phyloP scores from a whole-genome alignment of 805 yeast species.

The Starmerella bombi region DNA sequence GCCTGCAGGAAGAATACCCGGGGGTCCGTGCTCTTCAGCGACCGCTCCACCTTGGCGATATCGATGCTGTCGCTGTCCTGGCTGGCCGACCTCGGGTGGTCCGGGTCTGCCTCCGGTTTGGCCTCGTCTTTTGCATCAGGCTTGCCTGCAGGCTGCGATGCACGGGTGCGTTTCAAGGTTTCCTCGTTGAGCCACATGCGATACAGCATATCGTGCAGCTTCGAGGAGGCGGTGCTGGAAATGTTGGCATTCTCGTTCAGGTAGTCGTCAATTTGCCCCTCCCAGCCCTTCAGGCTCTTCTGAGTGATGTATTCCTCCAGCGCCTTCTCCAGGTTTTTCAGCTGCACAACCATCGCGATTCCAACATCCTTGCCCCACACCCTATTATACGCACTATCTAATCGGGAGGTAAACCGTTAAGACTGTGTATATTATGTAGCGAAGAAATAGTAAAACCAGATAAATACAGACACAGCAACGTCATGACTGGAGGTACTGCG shows the following conservation, averaged over 20 bases:
- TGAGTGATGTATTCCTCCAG: constrained; percentile 18
- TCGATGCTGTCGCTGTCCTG: not conserved
- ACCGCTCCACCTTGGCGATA: not conserved
- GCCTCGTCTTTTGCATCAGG: not conserved
- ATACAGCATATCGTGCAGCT: constrained; percentile 28
- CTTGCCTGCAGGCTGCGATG: not conserved
- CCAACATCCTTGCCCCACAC: too few relatives aligned
- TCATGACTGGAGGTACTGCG: constrained; percentile 7
- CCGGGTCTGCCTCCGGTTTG: constrained; percentile 1
- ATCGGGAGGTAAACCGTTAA: too few relatives aligned
- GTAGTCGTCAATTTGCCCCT: constrained; percentile 14
- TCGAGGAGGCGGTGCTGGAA: constrained; percentile 21
- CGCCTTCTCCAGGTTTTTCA: constrained; percentile 17
- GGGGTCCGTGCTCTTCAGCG: constrained; percentile 4
- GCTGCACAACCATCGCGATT: constrained; percentile 10
- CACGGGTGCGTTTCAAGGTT: constrained; percentile 7
- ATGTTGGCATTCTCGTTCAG: constrained; percentile 14
- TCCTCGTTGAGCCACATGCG: constrained; percentile 18
- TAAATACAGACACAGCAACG: too few relatives aligned
- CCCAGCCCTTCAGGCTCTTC: constrained; percentile 6
- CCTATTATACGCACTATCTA: too few relatives aligned
- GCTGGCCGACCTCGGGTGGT: not conserved
- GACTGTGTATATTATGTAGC: too few relatives aligned
- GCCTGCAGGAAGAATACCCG: constrained; percentile 25
- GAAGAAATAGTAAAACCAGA: too few relatives aligned